Evolutionary conservation across 2,329 filamentous ascomycete species (phyloP).

Genomic region (Pseudocercospora eumusae): DNA sequence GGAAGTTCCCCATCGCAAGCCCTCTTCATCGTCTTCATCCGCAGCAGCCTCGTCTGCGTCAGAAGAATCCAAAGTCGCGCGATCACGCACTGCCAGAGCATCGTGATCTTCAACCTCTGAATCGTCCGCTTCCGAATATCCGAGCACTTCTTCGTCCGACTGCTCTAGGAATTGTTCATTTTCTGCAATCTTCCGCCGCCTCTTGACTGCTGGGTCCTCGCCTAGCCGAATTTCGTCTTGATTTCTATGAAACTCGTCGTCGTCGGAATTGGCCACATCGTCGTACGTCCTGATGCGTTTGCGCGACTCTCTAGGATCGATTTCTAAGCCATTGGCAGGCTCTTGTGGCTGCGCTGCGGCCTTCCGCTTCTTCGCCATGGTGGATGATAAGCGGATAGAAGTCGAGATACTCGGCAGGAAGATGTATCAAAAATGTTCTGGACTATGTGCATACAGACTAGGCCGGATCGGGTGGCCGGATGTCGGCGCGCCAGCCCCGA

Average conservation of each 20-base stretch:
- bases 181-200: conserved; percentile 68
- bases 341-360: conserved; percentile 19
- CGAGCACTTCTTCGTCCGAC: conserved; percentile 65
- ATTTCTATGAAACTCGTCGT: conserved; percentile 84
- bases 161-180: conserved; percentile 63
- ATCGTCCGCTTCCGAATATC: conserved; percentile 47
- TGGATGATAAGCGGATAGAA: neutral
- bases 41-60: conserved; percentile 63
- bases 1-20: conserved; percentile 34
- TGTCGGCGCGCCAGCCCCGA: neutral
- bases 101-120: conserved; percentile 55
- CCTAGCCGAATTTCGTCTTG: conserved; percentile 85
- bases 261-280: conserved; percentile 85
- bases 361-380: conserved; percentile 53
- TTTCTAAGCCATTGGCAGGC: conserved; percentile 10
- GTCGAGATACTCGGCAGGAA: neutral
- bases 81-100: conserved; percentile 62
- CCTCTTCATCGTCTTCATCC: conserved; percentile 40
- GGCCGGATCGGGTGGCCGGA: neutral
- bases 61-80: conserved; percentile 73
- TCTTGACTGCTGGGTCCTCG: conserved; percentile 76
- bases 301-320: conserved; percentile 46
- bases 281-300: conserved; percentile 65
- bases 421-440: neutral
- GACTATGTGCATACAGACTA: neutral